Evolutionary conservation across 805 yeast genomes (phyloP).

Genomic region (Candida alai): DNA sequence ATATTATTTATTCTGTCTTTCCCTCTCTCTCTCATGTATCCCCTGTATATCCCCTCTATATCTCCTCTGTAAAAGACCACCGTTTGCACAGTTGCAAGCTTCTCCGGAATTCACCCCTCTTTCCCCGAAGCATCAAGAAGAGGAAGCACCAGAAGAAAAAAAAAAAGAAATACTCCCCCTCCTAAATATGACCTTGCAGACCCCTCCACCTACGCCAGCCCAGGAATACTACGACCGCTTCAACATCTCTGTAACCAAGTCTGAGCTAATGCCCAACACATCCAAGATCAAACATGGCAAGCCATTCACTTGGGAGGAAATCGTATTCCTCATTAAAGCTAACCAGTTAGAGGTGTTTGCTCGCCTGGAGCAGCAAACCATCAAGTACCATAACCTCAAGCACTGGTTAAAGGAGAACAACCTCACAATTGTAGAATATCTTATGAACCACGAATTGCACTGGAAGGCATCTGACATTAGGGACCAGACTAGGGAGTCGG

Average conservation of each 20-base stretch:
- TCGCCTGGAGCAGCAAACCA: constrained; percentile 43
- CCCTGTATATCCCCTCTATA: too few species aligned
- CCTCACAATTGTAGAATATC: constrained; percentile 44
- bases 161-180: too few species aligned
- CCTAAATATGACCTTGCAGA: background rate
- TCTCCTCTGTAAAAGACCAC: too few species aligned
- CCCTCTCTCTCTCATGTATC: too few species aligned
- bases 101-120: too few species aligned
- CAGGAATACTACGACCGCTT: constrained; percentile 7
- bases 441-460: constrained; percentile 43
- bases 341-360: constrained; percentile 47
- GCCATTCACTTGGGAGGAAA: constrained; percentile 48
- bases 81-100: too few species aligned
- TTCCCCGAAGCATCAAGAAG: too few species aligned
- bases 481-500: constrained; percentile 14
- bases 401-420: constrained; percentile 26
- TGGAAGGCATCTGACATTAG: constrained; percentile 42
- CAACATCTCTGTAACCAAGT: constrained; percentile 19
- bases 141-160: too few species aligned
- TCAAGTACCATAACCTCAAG: constrained; percentile 46
- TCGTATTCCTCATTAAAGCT: constrained; percentile 30
- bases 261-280: constrained; percentile 35
- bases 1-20: too few species aligned
- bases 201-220: constrained; percentile 11
- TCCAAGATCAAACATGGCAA: constrained; percentile 23